Evolutionary conservation across 805 yeast species (phyloP), one percentile per base, ranked within the genome.

Genomic region (Suhomyces sp.): DNA sequence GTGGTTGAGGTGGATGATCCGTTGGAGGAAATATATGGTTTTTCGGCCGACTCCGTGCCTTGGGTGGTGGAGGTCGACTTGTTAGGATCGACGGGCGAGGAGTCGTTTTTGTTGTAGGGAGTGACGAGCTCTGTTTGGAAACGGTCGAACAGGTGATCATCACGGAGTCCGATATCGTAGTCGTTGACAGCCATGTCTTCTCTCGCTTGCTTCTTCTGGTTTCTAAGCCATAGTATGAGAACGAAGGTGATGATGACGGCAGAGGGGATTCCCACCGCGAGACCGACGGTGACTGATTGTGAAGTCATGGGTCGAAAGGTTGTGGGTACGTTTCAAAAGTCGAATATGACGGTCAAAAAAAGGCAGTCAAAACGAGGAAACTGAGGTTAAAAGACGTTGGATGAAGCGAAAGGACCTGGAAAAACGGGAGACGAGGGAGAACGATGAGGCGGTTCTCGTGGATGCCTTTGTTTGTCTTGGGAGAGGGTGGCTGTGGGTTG

Each of bases 191-290:
- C 35, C 14, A 38, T 30, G 42, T 65, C 72, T 46, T 68, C 72
- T 25, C 38, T 39, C 21, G 42, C 43, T 38, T 61, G 68, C 19
- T 51, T 50, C 24, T 57, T 50, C 26, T 58, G 57, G 43, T 60
- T 59, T 31, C 63, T 44, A 27, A 42, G 33, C 59, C 62, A 61
- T 35, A 67, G 48, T 10, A 48, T 19, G 4, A 47, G 21, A 22
- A 50, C 44, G 11, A 52, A 52, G 4, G 49, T 23, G 5, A 66
- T 19, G 12, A 65, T 51, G 5, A 68, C 36, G 29, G 56, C 51
- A 19, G 63, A 48, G 3, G 72, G 72, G 14, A 66, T 46, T 5
- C 72, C 72, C 14, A 68, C 63, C 13, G 69, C 66, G 25, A 68
- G 50, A 3, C 72, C 72, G 11, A 67, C 70, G 5, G 72, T 61